Conservation (phyloP, 305 asterid species). For the Fraxinus sp. region DNA sequence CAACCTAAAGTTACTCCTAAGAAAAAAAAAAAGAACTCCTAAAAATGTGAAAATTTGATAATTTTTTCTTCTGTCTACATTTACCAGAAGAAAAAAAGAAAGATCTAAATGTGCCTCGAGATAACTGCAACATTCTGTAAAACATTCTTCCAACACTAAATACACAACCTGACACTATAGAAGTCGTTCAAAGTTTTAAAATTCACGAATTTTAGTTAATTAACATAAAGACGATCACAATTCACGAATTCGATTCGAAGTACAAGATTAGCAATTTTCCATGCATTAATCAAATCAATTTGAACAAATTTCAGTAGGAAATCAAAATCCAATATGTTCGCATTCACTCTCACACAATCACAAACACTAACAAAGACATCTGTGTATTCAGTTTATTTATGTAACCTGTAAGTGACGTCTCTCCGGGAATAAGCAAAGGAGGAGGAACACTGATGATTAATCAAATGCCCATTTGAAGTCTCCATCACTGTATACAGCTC, state of each 20-base stretch:
- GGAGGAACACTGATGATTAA: constrained; percentile 31
- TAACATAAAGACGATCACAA: background rate
- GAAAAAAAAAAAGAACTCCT: background rate
- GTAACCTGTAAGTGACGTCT: constrained; percentile 57
- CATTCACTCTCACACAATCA: background rate
- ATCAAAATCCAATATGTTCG: background rate
- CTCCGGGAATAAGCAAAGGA: constrained; percentile 49
- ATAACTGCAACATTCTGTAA: background rate
- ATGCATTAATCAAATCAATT: background rate
- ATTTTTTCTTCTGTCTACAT: background rate
- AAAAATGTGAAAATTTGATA: background rate
- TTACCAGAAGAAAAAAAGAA: background rate
- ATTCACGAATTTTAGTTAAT: background rate
- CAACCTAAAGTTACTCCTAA: background rate
- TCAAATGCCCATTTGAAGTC: constrained; percentile 33
- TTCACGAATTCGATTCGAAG: background rate
- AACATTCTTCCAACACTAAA: background rate
- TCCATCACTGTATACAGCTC: constrained; percentile 34
- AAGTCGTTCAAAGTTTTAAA: background rate
- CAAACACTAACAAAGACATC: background rate
- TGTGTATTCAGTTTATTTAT: background rate
- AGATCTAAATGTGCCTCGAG: background rate
- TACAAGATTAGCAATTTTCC: background rate
- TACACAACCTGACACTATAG: background rate
- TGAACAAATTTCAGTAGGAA: background rate